phyloP scores from a whole-genome alignment of 2,329 filamentous ascomycete species.

The Aureobasidium sp. region DNA sequence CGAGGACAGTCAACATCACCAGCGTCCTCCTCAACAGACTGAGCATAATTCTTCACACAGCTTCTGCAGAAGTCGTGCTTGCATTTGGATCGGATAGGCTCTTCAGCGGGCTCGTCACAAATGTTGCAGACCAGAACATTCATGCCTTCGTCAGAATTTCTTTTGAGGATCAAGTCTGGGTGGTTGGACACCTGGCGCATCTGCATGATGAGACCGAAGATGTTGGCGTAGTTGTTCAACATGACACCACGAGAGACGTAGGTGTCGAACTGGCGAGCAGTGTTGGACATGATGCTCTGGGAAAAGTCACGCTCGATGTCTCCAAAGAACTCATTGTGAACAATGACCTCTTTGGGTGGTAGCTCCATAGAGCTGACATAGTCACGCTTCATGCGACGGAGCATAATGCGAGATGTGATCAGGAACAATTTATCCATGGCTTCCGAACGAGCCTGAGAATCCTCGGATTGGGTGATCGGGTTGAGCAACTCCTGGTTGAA shows the following conservation, averaged over 20 bases:
- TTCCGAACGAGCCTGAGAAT: conserved; percentile 47
- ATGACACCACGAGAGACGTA: conserved; percentile 92
- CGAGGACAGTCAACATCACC: conserved; percentile 68
- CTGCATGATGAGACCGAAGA: conserved; percentile 97
- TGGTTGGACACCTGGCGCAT: conserved; percentile 98
- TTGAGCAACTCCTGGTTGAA: conserved; percentile 95
- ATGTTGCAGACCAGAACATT: conserved; percentile 89
- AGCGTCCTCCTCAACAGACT: conserved; percentile 58
- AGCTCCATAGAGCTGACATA: conserved; percentile 93
- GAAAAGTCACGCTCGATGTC: conserved; percentile 96
- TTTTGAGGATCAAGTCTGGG: conserved; percentile 87
- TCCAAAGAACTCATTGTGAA: conserved; percentile 93
- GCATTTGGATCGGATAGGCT: conserved; percentile 84
- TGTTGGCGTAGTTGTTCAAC: conserved; percentile 95
- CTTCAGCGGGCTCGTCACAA: conserved; percentile 92
- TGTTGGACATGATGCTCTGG: conserved; percentile 88
- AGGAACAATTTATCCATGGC: conserved; percentile 78
- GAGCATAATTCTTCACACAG: conserved; percentile 72
- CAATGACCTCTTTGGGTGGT: conserved; percentile 84
- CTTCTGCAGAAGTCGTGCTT: conserved; percentile 85
- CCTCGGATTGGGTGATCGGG: conserved; percentile 48
- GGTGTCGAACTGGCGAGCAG: conserved; percentile 82
- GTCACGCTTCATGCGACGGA: conserved; percentile 88
- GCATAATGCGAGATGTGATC: conserved; percentile 89
- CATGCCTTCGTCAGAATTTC: conserved; percentile 74